These are phyloP conservation scores for Cetraspora pellucida DNA, from an alignment of 192 early-diverging fungal genomes.

Conservation along the genomic window DNA sequence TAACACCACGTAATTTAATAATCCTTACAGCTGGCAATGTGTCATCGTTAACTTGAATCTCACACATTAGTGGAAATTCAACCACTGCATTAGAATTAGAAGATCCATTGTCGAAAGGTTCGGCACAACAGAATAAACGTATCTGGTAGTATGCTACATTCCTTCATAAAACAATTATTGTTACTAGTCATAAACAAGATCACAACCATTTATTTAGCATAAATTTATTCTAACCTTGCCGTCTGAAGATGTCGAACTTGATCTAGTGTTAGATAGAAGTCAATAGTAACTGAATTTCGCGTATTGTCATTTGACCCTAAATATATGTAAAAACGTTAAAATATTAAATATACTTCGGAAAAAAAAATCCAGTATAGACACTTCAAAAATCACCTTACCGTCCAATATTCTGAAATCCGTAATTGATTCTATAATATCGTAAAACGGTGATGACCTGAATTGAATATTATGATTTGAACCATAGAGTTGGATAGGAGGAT, in stretches of 20 bases:
- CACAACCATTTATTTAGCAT: not conserved
- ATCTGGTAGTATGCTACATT: not conserved
- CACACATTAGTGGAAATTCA: slow-evolving; percentile 54
- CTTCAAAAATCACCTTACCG: not conserved
- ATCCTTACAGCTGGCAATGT: slow-evolving; percentile 44
- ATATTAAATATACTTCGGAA: not conserved
- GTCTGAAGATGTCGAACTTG: no score
- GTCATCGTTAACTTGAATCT: slow-evolving; percentile 50
- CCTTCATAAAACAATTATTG: not conserved
- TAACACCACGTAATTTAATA: not conserved
- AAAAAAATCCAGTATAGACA: not conserved
- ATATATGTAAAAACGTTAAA: not conserved
- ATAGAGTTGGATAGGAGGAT: not conserved
- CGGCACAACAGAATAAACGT: slow-evolving; percentile 14
- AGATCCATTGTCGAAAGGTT: not conserved
- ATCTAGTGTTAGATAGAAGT: no score
- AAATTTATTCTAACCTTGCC: no score
- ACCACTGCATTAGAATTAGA: slow-evolving; percentile 31
- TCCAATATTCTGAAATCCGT: not conserved
- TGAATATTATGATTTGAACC: not conserved
- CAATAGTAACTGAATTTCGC: no score
- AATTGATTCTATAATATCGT: not conserved
- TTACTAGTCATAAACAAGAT: not conserved
- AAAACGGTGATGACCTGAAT: slow-evolving; percentile 15
- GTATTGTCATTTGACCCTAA: no score